These are phyloP conservation scores for Plenodomus lindquistii DNA, from an alignment of 2,329 filamentous ascomycete genomes.

Conservation along the genomic window DNA sequence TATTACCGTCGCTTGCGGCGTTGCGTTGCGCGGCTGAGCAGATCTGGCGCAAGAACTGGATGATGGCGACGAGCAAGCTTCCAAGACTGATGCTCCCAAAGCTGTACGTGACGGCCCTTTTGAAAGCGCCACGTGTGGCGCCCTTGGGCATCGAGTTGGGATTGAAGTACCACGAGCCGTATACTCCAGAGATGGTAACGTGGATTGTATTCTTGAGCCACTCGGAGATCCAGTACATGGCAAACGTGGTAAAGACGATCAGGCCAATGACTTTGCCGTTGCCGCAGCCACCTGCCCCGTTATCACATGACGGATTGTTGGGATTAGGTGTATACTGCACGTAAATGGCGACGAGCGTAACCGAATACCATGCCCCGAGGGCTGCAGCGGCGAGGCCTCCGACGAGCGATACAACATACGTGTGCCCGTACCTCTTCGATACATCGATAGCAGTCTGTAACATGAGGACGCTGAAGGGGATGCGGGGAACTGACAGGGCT, in stretches of 20 bases:
- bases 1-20: constrained; percentile 68
- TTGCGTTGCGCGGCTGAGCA: constrained; percentile 76
- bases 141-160: constrained; percentile 68
- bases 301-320: constrained; percentile 59
- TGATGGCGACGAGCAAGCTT: constrained; percentile 81
- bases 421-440: constrained; percentile 79
- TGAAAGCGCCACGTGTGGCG: constrained; percentile 81
- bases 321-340: constrained; percentile 73
- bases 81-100: constrained; percentile 91
- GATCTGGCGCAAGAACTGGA: constrained; percentile 81
- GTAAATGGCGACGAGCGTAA: constrained; percentile 86
- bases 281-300: constrained; percentile 66
- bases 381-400: constrained; percentile 77
- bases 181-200: constrained; percentile 82
- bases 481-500: constrained; percentile 64
- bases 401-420: constrained; percentile 82
- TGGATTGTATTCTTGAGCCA: constrained; percentile 94
- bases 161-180: constrained; percentile 94
- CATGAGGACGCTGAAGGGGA: constrained; percentile 91
- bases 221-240: constrained; percentile 92
- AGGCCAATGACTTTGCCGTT: constrained; percentile 79
- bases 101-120: constrained; percentile 82
- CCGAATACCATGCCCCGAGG: constrained; percentile 81
- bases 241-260: constrained; percentile 84
- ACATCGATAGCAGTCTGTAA: constrained; percentile 84